Evolutionary conservation across 2,329 filamentous ascomycete species (phyloP).

Genomic region (Aspergillus japonicus): DNA sequence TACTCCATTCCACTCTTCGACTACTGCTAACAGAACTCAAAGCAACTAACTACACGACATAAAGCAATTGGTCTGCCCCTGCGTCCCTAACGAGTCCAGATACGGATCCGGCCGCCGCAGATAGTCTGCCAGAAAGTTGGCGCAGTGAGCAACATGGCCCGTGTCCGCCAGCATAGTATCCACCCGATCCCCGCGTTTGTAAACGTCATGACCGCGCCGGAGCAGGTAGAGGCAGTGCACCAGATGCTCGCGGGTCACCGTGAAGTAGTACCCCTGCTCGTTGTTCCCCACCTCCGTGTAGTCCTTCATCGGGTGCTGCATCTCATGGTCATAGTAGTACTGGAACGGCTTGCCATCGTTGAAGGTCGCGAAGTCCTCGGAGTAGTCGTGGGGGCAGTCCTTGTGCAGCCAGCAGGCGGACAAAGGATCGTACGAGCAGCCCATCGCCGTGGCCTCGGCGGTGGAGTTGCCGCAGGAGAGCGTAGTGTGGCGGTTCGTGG

Average conservation of each 20-base stretch:
- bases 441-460: not conserved
- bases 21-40: not conserved
- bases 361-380: not conserved
- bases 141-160: not conserved
- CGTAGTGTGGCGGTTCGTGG: not conserved
- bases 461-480: not conserved
- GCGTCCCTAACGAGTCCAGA: not conserved
- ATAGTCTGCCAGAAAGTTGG: not conserved
- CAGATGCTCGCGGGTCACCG: not conserved
- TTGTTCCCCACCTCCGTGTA: not conserved
- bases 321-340: not conserved
- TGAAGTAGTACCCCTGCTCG: not conserved
- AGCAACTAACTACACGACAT: not conserved
- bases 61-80: not conserved
- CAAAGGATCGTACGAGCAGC: not conserved
- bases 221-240: not conserved
- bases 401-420: not conserved
- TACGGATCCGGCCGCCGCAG: not conserved
- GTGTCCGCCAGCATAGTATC: not conserved
- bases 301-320: not conserved
- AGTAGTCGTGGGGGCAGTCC: not conserved
- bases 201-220: not conserved
- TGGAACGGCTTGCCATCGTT: not conserved
- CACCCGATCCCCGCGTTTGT: not conserved
- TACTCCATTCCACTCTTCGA: not conserved